phyloP scores from a whole-genome alignment of 768 basidiomycete genomes.

The Trametes maxima region DNA sequence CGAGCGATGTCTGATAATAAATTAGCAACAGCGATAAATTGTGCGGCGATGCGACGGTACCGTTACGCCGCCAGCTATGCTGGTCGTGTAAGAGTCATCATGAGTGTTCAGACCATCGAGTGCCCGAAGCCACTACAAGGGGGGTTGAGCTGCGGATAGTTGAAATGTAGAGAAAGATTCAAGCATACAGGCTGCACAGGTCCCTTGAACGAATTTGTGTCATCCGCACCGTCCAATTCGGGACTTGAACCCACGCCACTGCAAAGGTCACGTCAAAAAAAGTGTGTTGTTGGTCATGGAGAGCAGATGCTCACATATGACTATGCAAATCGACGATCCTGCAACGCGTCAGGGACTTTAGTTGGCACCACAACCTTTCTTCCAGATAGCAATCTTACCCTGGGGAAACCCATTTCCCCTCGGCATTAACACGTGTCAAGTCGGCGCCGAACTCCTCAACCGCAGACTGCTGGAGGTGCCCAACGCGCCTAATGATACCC shows the following conservation, averaged over 20 bases:
- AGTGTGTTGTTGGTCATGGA: constrained; percentile 41
- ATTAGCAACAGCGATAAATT: not conserved
- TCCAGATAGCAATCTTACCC: constrained; percentile 40
- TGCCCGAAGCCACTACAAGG: constrained; percentile 59
- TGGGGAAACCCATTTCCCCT: constrained; percentile 79
- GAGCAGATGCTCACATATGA: constrained; percentile 20
- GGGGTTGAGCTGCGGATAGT: not conserved
- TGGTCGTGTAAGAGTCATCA: constrained; percentile 66
- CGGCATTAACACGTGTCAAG: constrained; percentile 59
- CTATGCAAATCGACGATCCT: constrained; percentile 25
- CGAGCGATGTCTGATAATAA: constrained; percentile 50
- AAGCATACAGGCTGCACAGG: constrained; percentile 32
- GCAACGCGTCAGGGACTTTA: not conserved
- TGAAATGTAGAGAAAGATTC: constrained; percentile 31
- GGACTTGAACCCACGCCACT: constrained; percentile 24
- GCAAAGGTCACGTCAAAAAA: constrained; percentile 21
- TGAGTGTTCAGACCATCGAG: constrained; percentile 83
- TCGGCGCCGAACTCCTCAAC: constrained; percentile 29
- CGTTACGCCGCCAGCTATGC: constrained; percentile 81
- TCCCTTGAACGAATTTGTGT: constrained; percentile 46
- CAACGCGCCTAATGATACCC: constrained; percentile 65
- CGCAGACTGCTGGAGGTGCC: constrained; percentile 39
- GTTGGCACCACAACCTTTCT: not conserved
- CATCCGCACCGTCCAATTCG: constrained; percentile 35
- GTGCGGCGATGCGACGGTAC: not conserved